Conservation (phyloP, 768 basidiomycete genomes). For the Plicaturopsis crispa region DNA sequence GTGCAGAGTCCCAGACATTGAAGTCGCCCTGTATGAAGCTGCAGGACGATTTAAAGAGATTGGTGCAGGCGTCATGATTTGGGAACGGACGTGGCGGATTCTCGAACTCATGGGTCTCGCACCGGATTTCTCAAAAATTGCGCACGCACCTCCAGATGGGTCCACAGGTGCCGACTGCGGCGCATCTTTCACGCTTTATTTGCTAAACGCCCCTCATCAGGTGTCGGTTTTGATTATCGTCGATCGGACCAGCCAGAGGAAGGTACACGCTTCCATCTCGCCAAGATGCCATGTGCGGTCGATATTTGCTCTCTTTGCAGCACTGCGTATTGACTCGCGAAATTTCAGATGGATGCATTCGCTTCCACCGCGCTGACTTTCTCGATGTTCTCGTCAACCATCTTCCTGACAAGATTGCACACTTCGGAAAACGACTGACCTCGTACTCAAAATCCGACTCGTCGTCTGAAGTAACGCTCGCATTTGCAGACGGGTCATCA, state of each 20-base stretch:
- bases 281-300: conserved; percentile 30
- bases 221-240: conserved; percentile 37
- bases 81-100: conserved; percentile 8
- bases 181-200: neutral
- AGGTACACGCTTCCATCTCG: conserved; percentile 31
- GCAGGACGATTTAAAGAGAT: conserved; percentile 40
- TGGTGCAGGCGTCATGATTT: no score
- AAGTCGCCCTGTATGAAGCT: conserved; percentile 12
- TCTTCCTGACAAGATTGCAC: conserved; percentile 14
- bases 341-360: conserved; percentile 15
- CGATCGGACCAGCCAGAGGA: conserved; percentile 31
- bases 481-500: conserved; percentile 13
- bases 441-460: no score
- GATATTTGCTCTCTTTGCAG: neutral
- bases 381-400: conserved; percentile 37
- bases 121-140: conserved; percentile 6
- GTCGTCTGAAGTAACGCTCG: no score
- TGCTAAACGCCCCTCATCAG: conserved; percentile 16
- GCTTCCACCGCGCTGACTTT: conserved; percentile 43
- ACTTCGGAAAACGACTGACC: conserved; percentile 21
- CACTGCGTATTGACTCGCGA: neutral
- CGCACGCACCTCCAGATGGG: conserved; percentile 9
- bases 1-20: conserved; percentile 8
- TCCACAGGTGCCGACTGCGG: neutral
- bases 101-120: conserved; percentile 8